Evolutionary conservation across 768 basidiomycete species (phyloP).

Genomic region (Krasilnikovozyma curviuscula): DNA sequence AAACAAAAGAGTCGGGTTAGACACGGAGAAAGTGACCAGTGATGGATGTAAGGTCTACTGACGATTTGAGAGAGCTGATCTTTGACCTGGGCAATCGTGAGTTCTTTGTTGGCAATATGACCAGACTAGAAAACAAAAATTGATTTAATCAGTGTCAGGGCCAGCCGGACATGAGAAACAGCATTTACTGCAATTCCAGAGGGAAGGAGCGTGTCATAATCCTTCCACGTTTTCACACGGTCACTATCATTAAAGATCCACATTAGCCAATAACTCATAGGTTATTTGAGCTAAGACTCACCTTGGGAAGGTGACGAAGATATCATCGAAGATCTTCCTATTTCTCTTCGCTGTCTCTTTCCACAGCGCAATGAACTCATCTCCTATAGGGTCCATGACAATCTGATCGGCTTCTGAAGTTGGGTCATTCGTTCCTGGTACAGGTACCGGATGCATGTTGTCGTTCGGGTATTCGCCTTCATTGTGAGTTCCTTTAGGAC

Average conservation of each 20-base stretch:
- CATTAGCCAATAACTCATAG: background rate
- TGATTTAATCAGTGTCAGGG: background rate
- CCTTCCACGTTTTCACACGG: conserved; percentile 53
- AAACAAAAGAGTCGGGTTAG: conserved; percentile 8
- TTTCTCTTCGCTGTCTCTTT: conserved; percentile 55
- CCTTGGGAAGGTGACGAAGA: background rate
- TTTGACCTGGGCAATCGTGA: conserved; percentile 54
- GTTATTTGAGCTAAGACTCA: background rate
- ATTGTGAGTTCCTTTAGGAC: conserved; percentile 36
- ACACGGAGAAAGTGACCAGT: background rate
- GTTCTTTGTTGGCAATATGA: conserved; percentile 47
- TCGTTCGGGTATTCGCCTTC: conserved; percentile 3
- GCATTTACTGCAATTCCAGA: conserved; percentile 28
- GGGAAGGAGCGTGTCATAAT: conserved; percentile 39
- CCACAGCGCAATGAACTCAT: conserved; percentile 42
- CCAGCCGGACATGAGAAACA: background rate
- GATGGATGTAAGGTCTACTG: too few relatives aligned
- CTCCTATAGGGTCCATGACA: conserved; percentile 61
- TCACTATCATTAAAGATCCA: conserved; percentile 45
- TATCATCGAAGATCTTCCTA: conserved; percentile 46
- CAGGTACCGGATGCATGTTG: background rate
- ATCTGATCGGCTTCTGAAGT: conserved; percentile 42
- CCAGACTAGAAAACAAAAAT: conserved; percentile 49
- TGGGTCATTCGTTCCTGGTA: conserved; percentile 33
- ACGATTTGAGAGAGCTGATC: conserved; percentile 41